phyloP scores from a whole-genome alignment of 768 basidiomycete species.

The Cyathus striatus region DNA sequence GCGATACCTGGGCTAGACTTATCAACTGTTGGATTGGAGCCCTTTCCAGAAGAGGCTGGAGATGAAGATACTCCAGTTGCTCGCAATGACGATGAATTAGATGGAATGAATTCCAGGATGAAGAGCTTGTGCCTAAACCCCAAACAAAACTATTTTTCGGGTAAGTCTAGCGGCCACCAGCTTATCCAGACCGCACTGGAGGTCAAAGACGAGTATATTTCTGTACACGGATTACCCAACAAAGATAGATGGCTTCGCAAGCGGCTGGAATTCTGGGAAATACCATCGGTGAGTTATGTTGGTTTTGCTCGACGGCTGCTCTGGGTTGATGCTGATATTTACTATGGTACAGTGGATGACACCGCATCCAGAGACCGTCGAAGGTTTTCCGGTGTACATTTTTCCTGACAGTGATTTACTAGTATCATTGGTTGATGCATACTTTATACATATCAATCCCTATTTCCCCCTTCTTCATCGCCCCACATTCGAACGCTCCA shows the following conservation, averaged over 20 bases:
- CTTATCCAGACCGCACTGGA: conserved; percentile 35
- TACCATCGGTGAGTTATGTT: conserved; percentile 22
- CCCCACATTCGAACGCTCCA: conserved; percentile 51
- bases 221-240: conserved; percentile 6
- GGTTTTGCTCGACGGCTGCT: no score
- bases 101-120: not conserved
- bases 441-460: conserved; percentile 49
- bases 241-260: conserved; percentile 14
- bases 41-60: no score
- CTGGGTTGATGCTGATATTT: no score
- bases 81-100: no score
- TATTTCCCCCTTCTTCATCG: conserved; percentile 62
- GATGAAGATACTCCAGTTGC: no score
- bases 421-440: conserved; percentile 44
- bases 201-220: conserved; percentile 35
- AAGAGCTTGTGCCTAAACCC: conserved; percentile 6
- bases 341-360: conserved; percentile 41
- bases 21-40: no score
- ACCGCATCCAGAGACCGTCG: conserved; percentile 11
- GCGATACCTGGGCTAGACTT: conserved; percentile 10
- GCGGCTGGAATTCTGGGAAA: conserved; percentile 26
- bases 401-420: conserved; percentile 51
- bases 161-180: conserved; percentile 37
- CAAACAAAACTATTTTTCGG: conserved; percentile 28
- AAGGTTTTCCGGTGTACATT: conserved; percentile 19